A percentile compares a stretch with the other conserved stretches of the same genome.
Evolutionary conservation across 225 moss, liverwort and hornwort species (phyloP).

Genomic region (Lunularia cruciata): DNA sequence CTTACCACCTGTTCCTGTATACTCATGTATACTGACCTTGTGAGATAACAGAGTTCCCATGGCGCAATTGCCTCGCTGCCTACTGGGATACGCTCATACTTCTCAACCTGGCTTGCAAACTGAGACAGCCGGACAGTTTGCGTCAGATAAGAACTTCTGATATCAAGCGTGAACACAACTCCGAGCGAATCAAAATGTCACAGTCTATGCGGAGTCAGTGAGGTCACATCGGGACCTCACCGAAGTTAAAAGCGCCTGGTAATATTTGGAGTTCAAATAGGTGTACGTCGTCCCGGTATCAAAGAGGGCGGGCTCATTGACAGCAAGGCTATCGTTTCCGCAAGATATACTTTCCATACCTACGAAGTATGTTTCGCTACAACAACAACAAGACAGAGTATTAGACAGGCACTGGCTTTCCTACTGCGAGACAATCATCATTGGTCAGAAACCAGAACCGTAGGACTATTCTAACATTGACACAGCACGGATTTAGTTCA

Average conservation of each 20-base stretch:
- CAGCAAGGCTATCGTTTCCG: constrained; percentile 10
- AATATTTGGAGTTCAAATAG: constrained; percentile 13
- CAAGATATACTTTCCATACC: constrained; percentile 11
- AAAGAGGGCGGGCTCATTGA: constrained; percentile 18
- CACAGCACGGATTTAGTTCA: too few relatives aligned
- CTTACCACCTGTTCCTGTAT: too few relatives aligned
- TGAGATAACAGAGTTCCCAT: constrained; percentile 31
- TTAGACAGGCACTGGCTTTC: neutral
- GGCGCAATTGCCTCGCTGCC: neutral
- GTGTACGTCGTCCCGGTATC: constrained; percentile 39
- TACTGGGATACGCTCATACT: constrained; percentile 1
- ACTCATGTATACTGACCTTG: constrained; percentile 20
- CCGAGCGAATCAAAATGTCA: too few relatives aligned
- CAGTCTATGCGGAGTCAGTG: too few relatives aligned
- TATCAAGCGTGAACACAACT: too few relatives aligned
- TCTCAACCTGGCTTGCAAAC: constrained; percentile 21
- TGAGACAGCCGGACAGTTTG: constrained; percentile 1
- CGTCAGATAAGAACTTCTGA: neutral
- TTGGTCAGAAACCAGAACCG: neutral
- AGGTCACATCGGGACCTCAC: constrained; percentile 18
- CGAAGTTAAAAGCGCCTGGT: constrained; percentile 10
- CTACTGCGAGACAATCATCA: neutral
- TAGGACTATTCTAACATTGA: neutral
- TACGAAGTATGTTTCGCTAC: constrained; percentile 20
- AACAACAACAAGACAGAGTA: neutral